Evolutionary conservation across 257 asterid genomes (phyloP).

Genomic region (Solanum commersonii): DNA sequence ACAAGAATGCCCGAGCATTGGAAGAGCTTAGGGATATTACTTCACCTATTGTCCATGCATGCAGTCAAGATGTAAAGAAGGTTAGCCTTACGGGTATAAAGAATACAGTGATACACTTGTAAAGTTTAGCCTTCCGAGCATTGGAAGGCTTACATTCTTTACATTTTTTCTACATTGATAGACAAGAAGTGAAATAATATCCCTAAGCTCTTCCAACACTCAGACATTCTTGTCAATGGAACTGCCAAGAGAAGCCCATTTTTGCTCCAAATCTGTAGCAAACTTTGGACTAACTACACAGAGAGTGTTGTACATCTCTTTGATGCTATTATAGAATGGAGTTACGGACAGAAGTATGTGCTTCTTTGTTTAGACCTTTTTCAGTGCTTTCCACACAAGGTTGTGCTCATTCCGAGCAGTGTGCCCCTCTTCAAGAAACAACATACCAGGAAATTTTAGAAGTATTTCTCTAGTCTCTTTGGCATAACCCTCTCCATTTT

Average conservation of each 20-base stretch:
- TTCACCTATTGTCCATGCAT: conserved; percentile 48
- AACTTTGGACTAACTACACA: no score
- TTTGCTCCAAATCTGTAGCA: no score
- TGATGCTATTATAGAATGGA: no score
- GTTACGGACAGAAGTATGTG: no score
- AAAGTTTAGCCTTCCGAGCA: conserved; percentile 42
- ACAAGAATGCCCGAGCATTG: conserved; percentile 10
- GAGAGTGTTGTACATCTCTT: no score
- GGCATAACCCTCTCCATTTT: background rate
- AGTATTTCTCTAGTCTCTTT: background rate
- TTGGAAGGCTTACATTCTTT: background rate
- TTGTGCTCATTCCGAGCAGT: background rate
- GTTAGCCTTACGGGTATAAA: conserved; percentile 48
- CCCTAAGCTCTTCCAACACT: no score
- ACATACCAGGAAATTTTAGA: no score
- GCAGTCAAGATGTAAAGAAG: conserved; percentile 33
- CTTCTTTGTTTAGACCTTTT: no score
- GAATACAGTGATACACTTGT: conserved; percentile 28
- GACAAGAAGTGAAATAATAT: no score
- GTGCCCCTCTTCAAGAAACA: background rate
- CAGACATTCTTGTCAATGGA: no score
- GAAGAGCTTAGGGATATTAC: conserved; percentile 34
- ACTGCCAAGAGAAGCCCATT: no score
- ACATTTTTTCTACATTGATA: no score
- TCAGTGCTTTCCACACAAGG: background rate